Evolutionary conservation across 352 stramenopile species (phyloP).

Genomic region (Phytopythium sindhum): DNA sequence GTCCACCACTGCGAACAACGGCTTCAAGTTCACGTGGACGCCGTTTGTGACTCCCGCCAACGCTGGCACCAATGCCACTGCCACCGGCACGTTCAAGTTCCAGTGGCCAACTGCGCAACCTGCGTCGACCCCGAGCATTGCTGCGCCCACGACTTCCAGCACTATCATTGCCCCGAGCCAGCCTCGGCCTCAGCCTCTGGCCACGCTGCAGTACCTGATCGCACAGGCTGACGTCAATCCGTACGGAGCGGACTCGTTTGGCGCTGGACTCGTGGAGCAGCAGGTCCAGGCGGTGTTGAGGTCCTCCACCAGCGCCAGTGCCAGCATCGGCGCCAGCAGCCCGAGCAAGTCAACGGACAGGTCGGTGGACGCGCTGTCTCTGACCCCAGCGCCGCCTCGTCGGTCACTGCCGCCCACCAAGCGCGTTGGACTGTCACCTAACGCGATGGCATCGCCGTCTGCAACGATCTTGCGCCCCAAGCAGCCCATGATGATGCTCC

Average conservation of each 20-base stretch:
- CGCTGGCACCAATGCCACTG: neutral
- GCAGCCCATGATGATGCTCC: neutral
- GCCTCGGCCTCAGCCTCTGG: neutral
- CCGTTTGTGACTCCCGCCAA: neutral
- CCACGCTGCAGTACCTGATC: neutral
- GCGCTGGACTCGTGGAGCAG: neutral
- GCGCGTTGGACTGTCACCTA: neutral
- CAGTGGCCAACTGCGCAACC: neutral
- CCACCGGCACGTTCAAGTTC: neutral
- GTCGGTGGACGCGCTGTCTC: neutral
- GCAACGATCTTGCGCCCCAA: neutral
- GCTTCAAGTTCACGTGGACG: slow-evolving; percentile 5
- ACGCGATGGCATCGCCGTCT: neutral
- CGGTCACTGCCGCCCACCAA: neutral
- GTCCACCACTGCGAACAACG: neutral
- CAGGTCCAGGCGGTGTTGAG: neutral
- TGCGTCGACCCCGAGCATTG: neutral
- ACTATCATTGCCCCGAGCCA: neutral
- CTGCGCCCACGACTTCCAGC: neutral
- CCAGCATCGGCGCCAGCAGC: neutral
- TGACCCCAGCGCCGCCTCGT: neutral
- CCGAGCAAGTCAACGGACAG: neutral
- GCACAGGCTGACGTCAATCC: neutral
- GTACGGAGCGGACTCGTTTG: neutral
- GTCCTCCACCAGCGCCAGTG: neutral